phyloP scores from a whole-genome alignment of 2,329 filamentous ascomycete species.

The Botrytis hyacinthi region DNA sequence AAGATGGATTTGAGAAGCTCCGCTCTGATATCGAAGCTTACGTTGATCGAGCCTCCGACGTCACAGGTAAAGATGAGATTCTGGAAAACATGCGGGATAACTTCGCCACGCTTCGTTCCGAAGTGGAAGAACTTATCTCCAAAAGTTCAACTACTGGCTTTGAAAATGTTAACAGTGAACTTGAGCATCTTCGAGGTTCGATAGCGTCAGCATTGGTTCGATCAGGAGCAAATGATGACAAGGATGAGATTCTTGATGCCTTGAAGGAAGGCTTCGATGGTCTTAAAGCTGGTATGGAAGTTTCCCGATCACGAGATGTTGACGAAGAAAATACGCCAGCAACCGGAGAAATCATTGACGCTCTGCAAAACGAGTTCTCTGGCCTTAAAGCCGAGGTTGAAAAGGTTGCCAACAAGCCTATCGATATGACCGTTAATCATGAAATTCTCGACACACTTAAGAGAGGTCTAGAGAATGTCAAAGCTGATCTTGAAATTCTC shows the following conservation, averaged over 20 bases:
- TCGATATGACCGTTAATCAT: slow-evolving; percentile 79
- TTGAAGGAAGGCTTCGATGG: slow-evolving; percentile 69
- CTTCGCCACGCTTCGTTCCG: slow-evolving; percentile 64
- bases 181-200: slow-evolving; percentile 59
- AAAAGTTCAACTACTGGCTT: slow-evolving; percentile 53
- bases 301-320: slow-evolving; percentile 38
- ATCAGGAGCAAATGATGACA: slow-evolving; percentile 47
- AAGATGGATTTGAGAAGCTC: slow-evolving; percentile 80
- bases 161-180: slow-evolving; percentile 54
- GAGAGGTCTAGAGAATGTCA: slow-evolving; percentile 72
- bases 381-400: slow-evolving; percentile 77
- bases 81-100: slow-evolving; percentile 65
- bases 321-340: slow-evolving; percentile 46
- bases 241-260: slow-evolving; percentile 62
- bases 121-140: slow-evolving; percentile 61
- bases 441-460: slow-evolving; percentile 88
- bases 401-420: slow-evolving; percentile 71
- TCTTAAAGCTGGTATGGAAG: slow-evolving; percentile 66
- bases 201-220: slow-evolving; percentile 52
- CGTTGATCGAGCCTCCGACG: slow-evolving; percentile 68
- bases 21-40: slow-evolving; percentile 78
- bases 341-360: slow-evolving; percentile 84
- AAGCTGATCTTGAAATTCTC: slow-evolving; percentile 74
- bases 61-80: slow-evolving; percentile 73
- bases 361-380: slow-evolving; percentile 82